Percentiles rank a stretch among this genome's conserved stretches.
Evolutionary conservation across 768 basidiomycete species (phyloP).

Genomic region (Exidia glandulosa): DNA sequence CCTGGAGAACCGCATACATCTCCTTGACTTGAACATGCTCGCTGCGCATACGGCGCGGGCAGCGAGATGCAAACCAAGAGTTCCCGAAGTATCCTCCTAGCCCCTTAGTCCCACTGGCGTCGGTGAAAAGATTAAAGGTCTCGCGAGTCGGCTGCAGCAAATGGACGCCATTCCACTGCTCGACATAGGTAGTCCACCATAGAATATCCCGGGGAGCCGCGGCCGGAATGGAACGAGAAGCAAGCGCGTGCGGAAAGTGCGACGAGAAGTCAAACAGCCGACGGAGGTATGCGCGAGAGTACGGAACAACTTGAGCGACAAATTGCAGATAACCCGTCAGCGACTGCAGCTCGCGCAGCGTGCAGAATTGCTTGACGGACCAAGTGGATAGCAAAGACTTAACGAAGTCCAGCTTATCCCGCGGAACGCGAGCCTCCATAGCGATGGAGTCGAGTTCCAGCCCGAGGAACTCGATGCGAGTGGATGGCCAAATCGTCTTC

Average conservation of each 20-base stretch:
- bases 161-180: conserved; percentile 21
- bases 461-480: conserved; percentile 11
- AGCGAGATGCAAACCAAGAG: conserved; percentile 16
- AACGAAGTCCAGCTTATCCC: conserved; percentile 20
- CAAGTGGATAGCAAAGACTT: conserved; percentile 13
- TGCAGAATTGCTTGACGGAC: conserved; percentile 7
- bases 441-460: conserved; percentile 10
- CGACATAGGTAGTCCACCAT: conserved; percentile 21
- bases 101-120: conserved; percentile 23
- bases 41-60: conserved; percentile 14
- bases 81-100: conserved; percentile 12
- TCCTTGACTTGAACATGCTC: conserved; percentile 26
- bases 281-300: conserved; percentile 17
- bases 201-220: conserved; percentile 13
- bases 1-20: conserved; percentile 20
- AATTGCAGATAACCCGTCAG: conserved; percentile 26
- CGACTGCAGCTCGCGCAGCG: conserved; percentile 20
- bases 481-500: conserved; percentile 15
- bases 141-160: conserved; percentile 1
- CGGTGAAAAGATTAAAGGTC: conserved; percentile 16
- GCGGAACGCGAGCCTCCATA: conserved; percentile 24
- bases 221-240: conserved; percentile 14
- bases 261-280: conserved; percentile 18
- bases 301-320: conserved; percentile 23
- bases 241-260: neutral